phyloP scores from a whole-genome alignment of 75 land plant genomes.

The Pseudotsuga menziesii region DNA sequence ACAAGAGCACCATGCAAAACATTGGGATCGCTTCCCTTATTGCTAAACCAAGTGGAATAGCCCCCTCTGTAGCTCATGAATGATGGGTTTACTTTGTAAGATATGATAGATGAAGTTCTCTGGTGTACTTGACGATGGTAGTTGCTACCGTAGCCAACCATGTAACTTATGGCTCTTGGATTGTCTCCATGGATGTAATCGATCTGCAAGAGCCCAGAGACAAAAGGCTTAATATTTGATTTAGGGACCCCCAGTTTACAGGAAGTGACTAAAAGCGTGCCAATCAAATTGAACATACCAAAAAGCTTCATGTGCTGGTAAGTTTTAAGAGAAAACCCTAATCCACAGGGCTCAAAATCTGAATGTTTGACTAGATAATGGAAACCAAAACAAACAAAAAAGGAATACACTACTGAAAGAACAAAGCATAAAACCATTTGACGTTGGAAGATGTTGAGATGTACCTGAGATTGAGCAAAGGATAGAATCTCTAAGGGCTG shows the following conservation, averaged over 20 bases:
- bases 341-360: no score
- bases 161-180: slow-evolving; percentile 90
- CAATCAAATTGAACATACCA: no score
- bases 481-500: not conserved
- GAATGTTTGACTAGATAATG: no score
- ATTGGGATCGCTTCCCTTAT: slow-evolving; percentile 33
- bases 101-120: slow-evolving; percentile 65
- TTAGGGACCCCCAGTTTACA: no score
- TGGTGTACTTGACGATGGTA: slow-evolving; percentile 82
- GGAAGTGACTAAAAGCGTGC: not conserved
- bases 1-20: slow-evolving; percentile 33
- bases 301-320: no score
- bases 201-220: slow-evolving; percentile 28
- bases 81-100: slow-evolving; percentile 35
- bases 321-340: no score
- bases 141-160: slow-evolving; percentile 77
- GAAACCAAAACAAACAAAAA: not conserved
- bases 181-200: slow-evolving; percentile 93
- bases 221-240: no score
- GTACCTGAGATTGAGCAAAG: not conserved
- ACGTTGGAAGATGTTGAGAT: not conserved
- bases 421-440: not conserved
- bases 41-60: slow-evolving; percentile 60
- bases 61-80: slow-evolving; percentile 78
- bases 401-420: not conserved